Evolutionary conservation across 768 basidiomycete genomes (phyloP), one percentile per base, ranked within the genome.

Genomic region (Multifurca ochricompacta): DNA sequence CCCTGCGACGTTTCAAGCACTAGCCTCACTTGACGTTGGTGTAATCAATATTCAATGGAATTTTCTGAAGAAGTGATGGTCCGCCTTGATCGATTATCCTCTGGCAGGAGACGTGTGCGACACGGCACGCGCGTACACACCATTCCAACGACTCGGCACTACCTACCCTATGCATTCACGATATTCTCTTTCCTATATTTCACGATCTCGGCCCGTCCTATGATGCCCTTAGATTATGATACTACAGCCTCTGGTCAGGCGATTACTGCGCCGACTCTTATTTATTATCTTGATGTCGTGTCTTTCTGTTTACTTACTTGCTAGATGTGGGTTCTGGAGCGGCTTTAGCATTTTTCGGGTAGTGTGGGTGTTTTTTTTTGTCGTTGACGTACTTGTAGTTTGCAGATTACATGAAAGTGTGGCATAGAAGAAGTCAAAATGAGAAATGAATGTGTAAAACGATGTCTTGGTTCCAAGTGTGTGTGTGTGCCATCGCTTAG

Each of bases 341-440:
- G 46, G 44, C 35, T 25, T 11, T 41, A 34, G 37, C 30, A 16
- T 8, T 39, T 42, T 39, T 42, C 32, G 19, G 16, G 35, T 40
- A 16, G 28, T 42, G 51, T 43, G 43, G 43, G 34, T 23, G 39
- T n/a, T n/a, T n/a, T n/a, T n/a, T n/a, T n/a, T n/a, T n/a, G n/a
- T n/a, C n/a, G n/a, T 56, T 56, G 50, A 56, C 55, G 50, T 56
- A 56, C 55, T 55, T 51, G 49, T 46, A 51, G 55, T 27, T 34
- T 28, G 44, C 37, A 32, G 54, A 44, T 48, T 47, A 58, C 51
- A 58, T 32, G 39, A 37, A 27, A 18, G 49, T 42, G 25, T 46
- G 48, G 49, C n/a, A 54, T 48, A 34, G 46, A 54, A 54, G 53
- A 47, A 54, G 53, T 16, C 47, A 23, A 48, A 55, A 48, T 18